A percentile compares a stretch with the other conserved stretches of the same genome.
Conservation (phyloP, 148 eudicot genomes). For the Cornus controversa region DNA sequence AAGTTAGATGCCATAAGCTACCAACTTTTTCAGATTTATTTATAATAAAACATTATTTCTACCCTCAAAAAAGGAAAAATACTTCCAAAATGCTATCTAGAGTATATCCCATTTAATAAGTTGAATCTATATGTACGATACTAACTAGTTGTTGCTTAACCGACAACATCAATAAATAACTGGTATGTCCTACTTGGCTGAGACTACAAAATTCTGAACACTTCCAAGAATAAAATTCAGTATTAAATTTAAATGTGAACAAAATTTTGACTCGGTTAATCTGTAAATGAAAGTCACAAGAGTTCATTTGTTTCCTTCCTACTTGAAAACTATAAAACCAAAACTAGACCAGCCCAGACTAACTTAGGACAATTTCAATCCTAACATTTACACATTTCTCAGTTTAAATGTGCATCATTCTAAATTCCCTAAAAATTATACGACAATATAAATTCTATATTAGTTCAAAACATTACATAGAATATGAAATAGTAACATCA, state of each 20-base stretch:
- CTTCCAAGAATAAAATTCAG: neutral
- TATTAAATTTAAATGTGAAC: neutral
- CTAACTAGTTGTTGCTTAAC: neutral
- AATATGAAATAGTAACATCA: slow-evolving; percentile 9
- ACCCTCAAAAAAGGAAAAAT: too few species aligned
- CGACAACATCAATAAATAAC: too few species aligned
- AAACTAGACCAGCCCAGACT: neutral
- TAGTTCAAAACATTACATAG: neutral
- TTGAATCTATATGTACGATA: neutral
- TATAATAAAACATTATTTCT: too few species aligned
- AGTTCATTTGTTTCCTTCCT: neutral
- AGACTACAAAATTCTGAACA: neutral
- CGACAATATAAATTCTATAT: neutral
- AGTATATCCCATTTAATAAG: neutral
- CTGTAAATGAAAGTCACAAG: neutral
- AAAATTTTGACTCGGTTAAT: neutral
- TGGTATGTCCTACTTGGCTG: neutral
- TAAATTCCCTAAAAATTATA: neutral
- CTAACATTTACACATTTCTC: neutral
- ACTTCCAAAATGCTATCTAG: neutral
- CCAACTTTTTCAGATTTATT: neutral
- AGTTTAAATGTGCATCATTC: neutral
- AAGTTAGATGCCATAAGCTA: neutral
- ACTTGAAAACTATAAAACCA: neutral
- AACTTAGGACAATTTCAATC: neutral